Evolutionary conservation across 768 basidiomycete genomes (phyloP).

Genomic region (Lentinula lateritia): DNA sequence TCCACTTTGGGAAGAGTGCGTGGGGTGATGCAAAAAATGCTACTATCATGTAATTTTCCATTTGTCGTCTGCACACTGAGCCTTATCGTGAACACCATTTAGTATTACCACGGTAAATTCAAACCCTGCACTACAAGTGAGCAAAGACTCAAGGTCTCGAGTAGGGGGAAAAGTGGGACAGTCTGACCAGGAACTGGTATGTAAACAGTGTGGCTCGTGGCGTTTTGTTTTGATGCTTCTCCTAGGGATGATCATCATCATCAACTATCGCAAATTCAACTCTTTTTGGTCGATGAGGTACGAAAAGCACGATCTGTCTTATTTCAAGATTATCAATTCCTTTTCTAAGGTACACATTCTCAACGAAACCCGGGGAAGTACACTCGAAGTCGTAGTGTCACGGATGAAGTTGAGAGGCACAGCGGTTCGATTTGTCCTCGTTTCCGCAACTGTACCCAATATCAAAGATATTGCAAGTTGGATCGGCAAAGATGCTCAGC

Average conservation of each 20-base stretch:
- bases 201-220: neutral
- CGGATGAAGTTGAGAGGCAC: constrained; percentile 81
- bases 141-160: neutral
- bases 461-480: constrained; percentile 85
- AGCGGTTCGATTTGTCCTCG: constrained; percentile 74
- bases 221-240: neutral
- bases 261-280: constrained; percentile 62
- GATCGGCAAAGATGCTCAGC: constrained; percentile 48
- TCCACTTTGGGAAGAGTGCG: constrained; percentile 53
- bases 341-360: constrained; percentile 78
- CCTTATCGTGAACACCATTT: constrained; percentile 6
- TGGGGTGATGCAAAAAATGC: constrained; percentile 75
- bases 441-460: constrained; percentile 94
- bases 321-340: neutral
- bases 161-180: constrained; percentile 96
- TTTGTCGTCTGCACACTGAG: neutral
- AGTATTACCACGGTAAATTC: constrained; percentile 73
- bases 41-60: constrained; percentile 62
- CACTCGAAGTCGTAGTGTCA: constrained; percentile 90
- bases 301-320: neutral
- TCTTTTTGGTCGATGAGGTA: constrained; percentile 93
- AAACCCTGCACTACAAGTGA: neutral
- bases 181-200: constrained; percentile 83
- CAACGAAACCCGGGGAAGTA: constrained; percentile 86
- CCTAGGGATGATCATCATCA: constrained; percentile 57